Evolutionary conservation across 768 basidiomycete species (phyloP).

Genomic region (Hortiboletus campestris): DNA sequence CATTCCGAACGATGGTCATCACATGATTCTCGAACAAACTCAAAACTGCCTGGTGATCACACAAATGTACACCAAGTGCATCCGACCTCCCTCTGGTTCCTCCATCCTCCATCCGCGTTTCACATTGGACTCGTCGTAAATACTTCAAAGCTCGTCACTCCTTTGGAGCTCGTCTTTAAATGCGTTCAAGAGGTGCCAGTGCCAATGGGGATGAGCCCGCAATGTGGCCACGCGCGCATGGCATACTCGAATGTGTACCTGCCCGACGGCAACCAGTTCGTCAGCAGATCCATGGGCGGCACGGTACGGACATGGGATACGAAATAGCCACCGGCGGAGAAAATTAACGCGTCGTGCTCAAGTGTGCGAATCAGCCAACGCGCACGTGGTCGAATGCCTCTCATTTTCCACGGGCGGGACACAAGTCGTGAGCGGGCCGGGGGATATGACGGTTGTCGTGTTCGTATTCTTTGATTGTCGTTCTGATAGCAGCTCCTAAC

Average conservation of each 20-base stretch:
- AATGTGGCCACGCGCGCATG: neutral
- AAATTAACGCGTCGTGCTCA: neutral
- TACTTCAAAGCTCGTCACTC: neutral
- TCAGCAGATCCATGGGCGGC: conserved; percentile 2
- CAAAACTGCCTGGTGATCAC: neutral
- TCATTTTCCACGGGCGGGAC: neutral
- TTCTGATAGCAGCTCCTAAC: too few species aligned
- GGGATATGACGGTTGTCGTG: conserved; percentile 1
- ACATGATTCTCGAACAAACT: neutral
- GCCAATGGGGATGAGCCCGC: neutral
- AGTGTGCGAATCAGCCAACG: neutral
- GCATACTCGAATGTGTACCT: conserved; percentile 6
- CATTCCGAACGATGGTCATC: too few species aligned
- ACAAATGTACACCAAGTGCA: neutral
- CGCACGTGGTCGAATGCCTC: neutral
- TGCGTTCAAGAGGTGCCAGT: neutral
- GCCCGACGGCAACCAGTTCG: neutral
- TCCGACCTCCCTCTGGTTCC: too few species aligned
- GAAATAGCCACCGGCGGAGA: conserved; percentile 12
- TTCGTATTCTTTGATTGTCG: too few species aligned
- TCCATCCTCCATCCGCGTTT: neutral
- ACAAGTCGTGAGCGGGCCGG: neutral
- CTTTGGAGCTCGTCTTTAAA: neutral
- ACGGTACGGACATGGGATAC: neutral
- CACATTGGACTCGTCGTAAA: neutral